Evolutionary conservation across 1,139 yeast species (phyloP).

Genomic region (Yamadazyma diddensiae): DNA sequence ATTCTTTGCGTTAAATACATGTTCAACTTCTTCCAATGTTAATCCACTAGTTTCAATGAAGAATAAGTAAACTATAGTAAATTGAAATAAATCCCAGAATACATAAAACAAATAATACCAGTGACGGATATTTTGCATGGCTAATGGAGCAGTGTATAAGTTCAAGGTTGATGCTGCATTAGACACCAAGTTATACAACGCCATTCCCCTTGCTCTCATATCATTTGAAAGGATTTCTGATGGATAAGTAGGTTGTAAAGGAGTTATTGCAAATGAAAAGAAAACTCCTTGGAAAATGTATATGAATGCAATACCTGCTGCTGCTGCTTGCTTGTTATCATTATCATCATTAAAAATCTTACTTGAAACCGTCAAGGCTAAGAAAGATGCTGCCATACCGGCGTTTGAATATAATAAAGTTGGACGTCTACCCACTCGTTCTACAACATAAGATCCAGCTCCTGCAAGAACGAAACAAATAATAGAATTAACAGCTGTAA

Average conservation of each 20-base stretch:
- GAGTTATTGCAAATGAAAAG: conserved; percentile 20
- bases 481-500: conserved; percentile 18
- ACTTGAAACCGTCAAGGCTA: conserved; percentile 16
- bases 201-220: conserved; percentile 18
- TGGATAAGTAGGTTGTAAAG: conserved; percentile 21
- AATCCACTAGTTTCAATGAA: conserved; percentile 28
- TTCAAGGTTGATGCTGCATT: conserved; percentile 19
- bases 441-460: conserved; percentile 17
- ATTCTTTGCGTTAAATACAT: conserved; percentile 14
- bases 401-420: conserved; percentile 18
- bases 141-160: conserved; percentile 20
- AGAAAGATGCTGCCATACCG: conserved; percentile 15
- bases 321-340: conserved; percentile 13
- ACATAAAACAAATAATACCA: conserved; percentile 21
- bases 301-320: conserved; percentile 17
- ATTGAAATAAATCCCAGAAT: conserved; percentile 19
- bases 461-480: conserved; percentile 15
- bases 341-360: conserved; percentile 14
- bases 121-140: conserved; percentile 19
- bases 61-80: conserved; percentile 21
- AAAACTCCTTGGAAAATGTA: conserved; percentile 18
- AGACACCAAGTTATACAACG: conserved; percentile 13
- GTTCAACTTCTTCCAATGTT: conserved; percentile 26
- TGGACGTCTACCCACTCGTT: conserved; percentile 18
- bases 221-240: conserved; percentile 18